A percentile compares a stretch with the other conserved stretches of the same genome.
These are phyloP conservation scores for Cardamine chenopodiifolia DNA, from an alignment of 345 rosid genomes.

Conservation along the genomic window DNA sequence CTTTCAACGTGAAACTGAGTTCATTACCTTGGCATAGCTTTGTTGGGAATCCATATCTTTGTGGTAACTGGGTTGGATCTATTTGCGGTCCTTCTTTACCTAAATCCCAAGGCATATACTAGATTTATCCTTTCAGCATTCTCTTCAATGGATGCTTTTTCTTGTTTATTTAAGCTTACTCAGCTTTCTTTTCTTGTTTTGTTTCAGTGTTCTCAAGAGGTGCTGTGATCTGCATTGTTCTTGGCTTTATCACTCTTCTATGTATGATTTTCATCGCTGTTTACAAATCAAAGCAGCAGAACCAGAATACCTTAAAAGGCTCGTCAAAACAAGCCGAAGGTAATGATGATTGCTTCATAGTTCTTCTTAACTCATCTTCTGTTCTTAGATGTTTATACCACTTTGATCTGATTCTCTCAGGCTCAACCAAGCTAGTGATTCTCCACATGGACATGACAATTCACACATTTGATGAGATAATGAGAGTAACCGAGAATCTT, in stretches of 20 bases:
- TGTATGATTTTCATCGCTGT: constrained; percentile 54
- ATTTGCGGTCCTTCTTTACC: constrained; percentile 58
- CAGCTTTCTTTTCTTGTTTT: constrained; percentile 4
- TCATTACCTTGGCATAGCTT: constrained; percentile 50
- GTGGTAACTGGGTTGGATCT: constrained; percentile 87
- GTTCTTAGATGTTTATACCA: constrained; percentile 8
- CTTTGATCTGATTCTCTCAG: constrained; percentile 39
- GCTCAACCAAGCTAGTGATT: constrained; percentile 81
- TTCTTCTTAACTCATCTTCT: background rate
- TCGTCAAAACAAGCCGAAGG: constrained; percentile 51
- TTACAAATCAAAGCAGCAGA: constrained; percentile 63
- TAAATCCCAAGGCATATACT: constrained; percentile 58
- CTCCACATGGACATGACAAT: constrained; percentile 97
- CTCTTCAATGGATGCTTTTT: background rate
- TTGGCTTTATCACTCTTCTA: constrained; percentile 60
- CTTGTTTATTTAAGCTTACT: background rate
- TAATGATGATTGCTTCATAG: constrained; percentile 9
- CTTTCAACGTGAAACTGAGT: background rate
- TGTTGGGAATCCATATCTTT: constrained; percentile 73
- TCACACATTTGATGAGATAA: constrained; percentile 81
- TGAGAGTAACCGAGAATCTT: constrained; percentile 84
- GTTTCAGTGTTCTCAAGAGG: constrained; percentile 59
- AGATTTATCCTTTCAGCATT: background rate
- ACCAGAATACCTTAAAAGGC: constrained; percentile 35
- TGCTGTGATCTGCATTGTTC: constrained; percentile 59